Conservation (phyloP, 148 eudicot species). For the Nepenthes mirabilis region DNA sequence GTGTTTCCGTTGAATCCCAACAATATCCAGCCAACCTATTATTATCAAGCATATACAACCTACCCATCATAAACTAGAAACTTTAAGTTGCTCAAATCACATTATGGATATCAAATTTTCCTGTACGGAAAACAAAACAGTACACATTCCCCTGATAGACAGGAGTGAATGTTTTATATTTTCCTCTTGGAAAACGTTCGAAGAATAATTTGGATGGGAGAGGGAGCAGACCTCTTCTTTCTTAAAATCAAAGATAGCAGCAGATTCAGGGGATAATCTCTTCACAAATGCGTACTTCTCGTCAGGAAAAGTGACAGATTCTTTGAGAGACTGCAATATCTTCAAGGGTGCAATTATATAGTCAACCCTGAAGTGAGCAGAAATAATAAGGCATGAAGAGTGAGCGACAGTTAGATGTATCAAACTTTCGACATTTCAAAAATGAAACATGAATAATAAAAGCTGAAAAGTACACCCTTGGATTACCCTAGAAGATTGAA, state of each 20-base stretch:
- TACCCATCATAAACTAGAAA: too few species aligned
- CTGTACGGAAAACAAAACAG: neutral
- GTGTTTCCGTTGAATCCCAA: too few species aligned
- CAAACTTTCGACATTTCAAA: neutral
- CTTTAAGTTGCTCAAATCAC: too few species aligned
- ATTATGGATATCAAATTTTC: too few species aligned
- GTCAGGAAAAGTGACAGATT: conserved; percentile 59
- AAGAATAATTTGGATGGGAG: too few species aligned
- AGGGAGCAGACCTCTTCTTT: conserved; percentile 60
- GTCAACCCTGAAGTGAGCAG: conserved; percentile 52
- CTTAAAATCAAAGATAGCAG: conserved; percentile 60
- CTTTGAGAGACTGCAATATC: conserved; percentile 83
- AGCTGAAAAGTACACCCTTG: neutral
- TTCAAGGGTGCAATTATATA: conserved; percentile 85
- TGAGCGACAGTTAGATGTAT: neutral
- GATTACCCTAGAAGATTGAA: conserved; percentile 77
- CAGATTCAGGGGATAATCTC: conserved; percentile 75
- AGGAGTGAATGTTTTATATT: too few species aligned
- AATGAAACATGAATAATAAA: neutral
- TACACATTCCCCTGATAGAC: neutral
- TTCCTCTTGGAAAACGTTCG: too few species aligned
- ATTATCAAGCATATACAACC: too few species aligned
- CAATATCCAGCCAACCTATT: too few species aligned
- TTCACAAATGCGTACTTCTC: conserved; percentile 69
- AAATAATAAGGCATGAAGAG: neutral